Percentiles rank a stretch among this genome's conserved stretches.
Evolutionary conservation across 1,139 yeast genomes (phyloP).

Genomic region (Pneumocystis jirovecii): DNA sequence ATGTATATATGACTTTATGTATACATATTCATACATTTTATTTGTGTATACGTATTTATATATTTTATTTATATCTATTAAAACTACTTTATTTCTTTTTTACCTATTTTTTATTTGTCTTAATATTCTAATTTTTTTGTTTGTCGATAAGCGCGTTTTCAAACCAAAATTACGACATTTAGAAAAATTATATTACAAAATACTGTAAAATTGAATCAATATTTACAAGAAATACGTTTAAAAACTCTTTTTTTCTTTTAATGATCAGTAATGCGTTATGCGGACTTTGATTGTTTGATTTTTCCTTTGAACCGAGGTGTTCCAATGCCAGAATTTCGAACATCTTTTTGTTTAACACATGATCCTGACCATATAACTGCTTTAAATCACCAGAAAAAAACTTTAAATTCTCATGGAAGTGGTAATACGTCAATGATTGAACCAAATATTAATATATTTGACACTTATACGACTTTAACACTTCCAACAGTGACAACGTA

Average conservation of each 20-base stretch:
- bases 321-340: background rate
- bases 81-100: background rate
- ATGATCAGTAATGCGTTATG: background rate
- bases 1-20: background rate
- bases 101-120: background rate
- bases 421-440: background rate
- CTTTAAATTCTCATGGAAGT: background rate
- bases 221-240: background rate
- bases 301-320: background rate
- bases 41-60: background rate
- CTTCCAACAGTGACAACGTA: background rate
- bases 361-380: background rate
- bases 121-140: background rate
- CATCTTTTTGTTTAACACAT: background rate
- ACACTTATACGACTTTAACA: background rate
- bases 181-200: background rate
- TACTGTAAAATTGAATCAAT: conserved; percentile 14
- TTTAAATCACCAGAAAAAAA: background rate
- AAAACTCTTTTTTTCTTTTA: background rate
- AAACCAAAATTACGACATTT: background rate
- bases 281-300: background rate
- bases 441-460: background rate
- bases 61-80: background rate
- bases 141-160: background rate
- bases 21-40: background rate